phyloP scores from a whole-genome alignment of 1,284 basidiomycete species.

The Microbotryum scabiosae region DNA sequence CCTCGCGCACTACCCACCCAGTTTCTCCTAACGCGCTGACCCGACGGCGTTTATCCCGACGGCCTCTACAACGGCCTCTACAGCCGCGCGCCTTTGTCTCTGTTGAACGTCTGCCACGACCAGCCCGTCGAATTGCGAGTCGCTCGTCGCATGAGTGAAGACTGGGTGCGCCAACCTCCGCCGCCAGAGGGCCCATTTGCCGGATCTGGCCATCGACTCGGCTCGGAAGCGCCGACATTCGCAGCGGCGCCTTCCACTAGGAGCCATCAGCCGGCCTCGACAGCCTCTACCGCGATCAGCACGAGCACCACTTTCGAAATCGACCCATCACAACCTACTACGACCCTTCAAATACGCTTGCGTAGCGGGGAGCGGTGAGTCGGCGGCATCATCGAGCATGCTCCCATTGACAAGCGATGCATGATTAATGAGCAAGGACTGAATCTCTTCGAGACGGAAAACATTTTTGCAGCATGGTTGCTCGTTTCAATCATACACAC shows the following conservation, averaged over 20 bases:
- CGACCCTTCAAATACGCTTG: slow-evolving; percentile 25
- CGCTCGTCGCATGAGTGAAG: slow-evolving; percentile 61
- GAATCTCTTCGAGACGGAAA: too few species aligned
- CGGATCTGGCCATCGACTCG: slow-evolving; percentile 76
- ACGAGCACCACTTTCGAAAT: slow-evolving; percentile 40
- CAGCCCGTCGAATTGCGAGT: slow-evolving; percentile 84
- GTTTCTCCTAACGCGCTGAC: neutral
- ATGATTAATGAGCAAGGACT: too few species aligned
- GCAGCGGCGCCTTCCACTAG: slow-evolving; percentile 23
- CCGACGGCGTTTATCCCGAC: too few species aligned
- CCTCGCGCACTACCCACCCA: neutral
- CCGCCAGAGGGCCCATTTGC: slow-evolving; percentile 52
- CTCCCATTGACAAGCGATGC: too few species aligned
- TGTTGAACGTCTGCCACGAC: slow-evolving; percentile 67
- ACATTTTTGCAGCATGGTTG: slow-evolving; percentile 55
- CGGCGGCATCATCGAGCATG: slow-evolving; percentile 27
- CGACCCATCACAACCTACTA: slow-evolving; percentile 15
- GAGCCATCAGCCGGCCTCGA: slow-evolving; percentile 21
- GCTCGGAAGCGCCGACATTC: slow-evolving; percentile 41
- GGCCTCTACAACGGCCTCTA: too few species aligned
- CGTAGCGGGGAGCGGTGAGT: neutral
- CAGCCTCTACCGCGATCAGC: slow-evolving; percentile 2
- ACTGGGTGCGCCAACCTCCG: slow-evolving; percentile 54
- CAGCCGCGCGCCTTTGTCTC: slow-evolving; percentile 66
- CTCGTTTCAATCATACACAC: slow-evolving; percentile 82